A percentile compares a stretch with the other conserved stretches of the same genome.
These are phyloP conservation scores for Bruguiera gymnorhiza DNA, from an alignment of 345 rosid species.

Conservation along the genomic window DNA sequence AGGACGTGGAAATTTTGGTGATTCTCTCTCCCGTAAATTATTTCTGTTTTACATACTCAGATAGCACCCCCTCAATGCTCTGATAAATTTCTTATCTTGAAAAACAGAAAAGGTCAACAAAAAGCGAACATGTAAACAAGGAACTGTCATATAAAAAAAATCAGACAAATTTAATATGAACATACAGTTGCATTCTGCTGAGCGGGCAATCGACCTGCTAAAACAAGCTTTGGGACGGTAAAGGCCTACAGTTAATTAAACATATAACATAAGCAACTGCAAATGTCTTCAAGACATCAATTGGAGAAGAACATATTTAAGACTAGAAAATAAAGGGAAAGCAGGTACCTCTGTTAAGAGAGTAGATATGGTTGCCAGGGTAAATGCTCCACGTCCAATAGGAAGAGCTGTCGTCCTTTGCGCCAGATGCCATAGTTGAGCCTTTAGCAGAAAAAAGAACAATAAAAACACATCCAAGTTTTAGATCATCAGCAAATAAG, in stretches of 20 bases:
- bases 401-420: slow-evolving; percentile 98
- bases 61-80: no score
- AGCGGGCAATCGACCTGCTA: slow-evolving; percentile 96
- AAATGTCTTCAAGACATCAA: slow-evolving; percentile 17
- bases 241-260: slow-evolving; percentile 60
- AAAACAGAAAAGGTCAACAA: no score
- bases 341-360: slow-evolving; percentile 75
- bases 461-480: slow-evolving; percentile 4
- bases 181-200: slow-evolving; percentile 99
- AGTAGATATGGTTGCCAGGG: slow-evolving; percentile 86
- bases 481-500: not conserved
- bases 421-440: slow-evolving; percentile 93
- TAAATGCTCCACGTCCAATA: slow-evolving; percentile 95
- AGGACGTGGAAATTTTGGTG: no score
- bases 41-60: no score
- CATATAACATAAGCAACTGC: slow-evolving; percentile 18
- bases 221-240: slow-evolving; percentile 93
- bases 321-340: not conserved
- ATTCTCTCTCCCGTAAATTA: no score
- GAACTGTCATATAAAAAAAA: not conserved
- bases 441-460: slow-evolving; percentile 36
- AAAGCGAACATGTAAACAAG: not conserved
- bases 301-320: not conserved
- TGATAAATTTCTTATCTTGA: no score
- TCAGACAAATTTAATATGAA: slow-evolving; percentile 13